Base-by-base conservation (phyloP, 1,284 basidiomycete species). In the Papiliotrema fonsecae region DNA sequence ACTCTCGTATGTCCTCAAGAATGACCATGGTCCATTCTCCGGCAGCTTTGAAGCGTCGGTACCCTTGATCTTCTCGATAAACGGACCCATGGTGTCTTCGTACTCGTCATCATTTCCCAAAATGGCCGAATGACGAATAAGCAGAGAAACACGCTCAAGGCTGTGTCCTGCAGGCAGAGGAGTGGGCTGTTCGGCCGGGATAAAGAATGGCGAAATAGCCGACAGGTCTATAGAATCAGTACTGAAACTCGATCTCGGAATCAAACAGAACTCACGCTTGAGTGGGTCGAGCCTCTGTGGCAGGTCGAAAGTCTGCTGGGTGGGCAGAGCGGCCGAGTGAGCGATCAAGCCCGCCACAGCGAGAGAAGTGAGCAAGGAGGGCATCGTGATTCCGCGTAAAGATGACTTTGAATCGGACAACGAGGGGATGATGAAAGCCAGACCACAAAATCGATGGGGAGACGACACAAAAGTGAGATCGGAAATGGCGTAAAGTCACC, bases 81-180 rank as follows among this genome's bases (percentile, higher is more conserved):
- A 76, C 1, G 75, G 75, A 21, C 64, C 43, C 70, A 77, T 76
- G 21, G 63, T 72, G 31, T 74, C 60, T 16, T 72, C 68, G 42
- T 52, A 76, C 50, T 77, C 76, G 50, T 76, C 76, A 51, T 75
- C 75, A 55, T 77, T 77, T 19, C 67, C 72, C 47, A 65, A 55
- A 42, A 77, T 77, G 34, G 62, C 61, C 11, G 63, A 63, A 58
- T 77, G 76, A 11, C 76, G 58, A 31, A 70, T 63, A 25, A 72
- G 55, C 26, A 72, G 41, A 6, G 58, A 56, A 4, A 68, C 66
- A 6, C 61, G 52, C n/a, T 60, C 62, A 42, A 70, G 52, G 18
- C 52, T 55, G 50, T 66, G 68, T 37, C 48, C 40, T 11, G 47
- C 34, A 7, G 70, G 70, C 1, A 72, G 53, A 3, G 67, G 59